A percentile compares a stretch with the other conserved stretches of the same genome.
phyloP scores from a whole-genome alignment of 139 green algal species.

The Chlorella sp. region DNA sequence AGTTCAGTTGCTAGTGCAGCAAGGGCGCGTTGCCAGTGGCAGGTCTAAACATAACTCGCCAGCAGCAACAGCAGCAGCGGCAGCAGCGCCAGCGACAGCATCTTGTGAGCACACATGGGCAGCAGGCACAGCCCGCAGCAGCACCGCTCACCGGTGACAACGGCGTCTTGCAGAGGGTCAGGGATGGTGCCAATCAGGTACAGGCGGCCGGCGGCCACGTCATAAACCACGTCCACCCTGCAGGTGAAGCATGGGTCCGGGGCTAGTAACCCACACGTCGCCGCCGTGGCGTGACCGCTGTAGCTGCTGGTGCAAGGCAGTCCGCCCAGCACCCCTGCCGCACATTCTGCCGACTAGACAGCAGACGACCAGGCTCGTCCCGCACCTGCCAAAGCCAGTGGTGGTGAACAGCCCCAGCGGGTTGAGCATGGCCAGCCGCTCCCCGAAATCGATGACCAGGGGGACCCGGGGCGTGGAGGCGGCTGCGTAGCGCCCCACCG shows the following conservation, averaged over 20 bases:
- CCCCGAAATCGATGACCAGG: not conserved
- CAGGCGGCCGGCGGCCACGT: not conserved
- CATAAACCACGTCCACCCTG: slow-evolving; percentile 4
- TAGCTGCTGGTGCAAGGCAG: no score
- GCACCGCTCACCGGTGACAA: not conserved
- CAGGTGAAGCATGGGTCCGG: not conserved
- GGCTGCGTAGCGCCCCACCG: not conserved
- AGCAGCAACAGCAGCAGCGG: not conserved
- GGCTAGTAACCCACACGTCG: no score
- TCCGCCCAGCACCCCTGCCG: no score
- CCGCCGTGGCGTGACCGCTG: no score
- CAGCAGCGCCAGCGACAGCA: not conserved
- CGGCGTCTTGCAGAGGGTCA: not conserved
- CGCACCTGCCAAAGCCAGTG: not conserved
- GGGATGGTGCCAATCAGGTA: slow-evolving; percentile 3
- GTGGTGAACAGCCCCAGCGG: not conserved
- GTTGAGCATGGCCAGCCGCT: slow-evolving; percentile 1
- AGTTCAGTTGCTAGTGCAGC: no score
- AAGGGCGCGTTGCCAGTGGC: no score
- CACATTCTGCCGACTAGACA: no score
- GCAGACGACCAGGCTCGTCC: no score
- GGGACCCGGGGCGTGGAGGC: not conserved
- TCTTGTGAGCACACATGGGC: not conserved
- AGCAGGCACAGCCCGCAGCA: no score
- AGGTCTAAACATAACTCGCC: not conserved